phyloP scores from a whole-genome alignment of 768 basidiomycete genomes.

The Termitomyces sp. region DNA sequence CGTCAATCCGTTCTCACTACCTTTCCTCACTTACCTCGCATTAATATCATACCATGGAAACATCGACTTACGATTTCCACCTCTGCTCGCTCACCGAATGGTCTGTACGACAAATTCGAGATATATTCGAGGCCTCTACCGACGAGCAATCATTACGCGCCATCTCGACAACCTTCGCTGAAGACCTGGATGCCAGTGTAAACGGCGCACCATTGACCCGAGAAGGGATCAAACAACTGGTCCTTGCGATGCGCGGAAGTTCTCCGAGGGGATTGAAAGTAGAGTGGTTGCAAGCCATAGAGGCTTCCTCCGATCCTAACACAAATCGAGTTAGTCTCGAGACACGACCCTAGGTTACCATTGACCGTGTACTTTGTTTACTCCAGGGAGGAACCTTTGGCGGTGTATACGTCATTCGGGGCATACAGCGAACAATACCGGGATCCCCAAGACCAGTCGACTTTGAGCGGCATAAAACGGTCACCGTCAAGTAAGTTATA shows the following conservation, averaged over 20 bases:
- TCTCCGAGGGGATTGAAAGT: constrained; percentile 36
- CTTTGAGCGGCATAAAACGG: constrained; percentile 45
- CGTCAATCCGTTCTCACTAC: not conserved
- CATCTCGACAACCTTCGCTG: constrained; percentile 40
- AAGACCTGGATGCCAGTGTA: constrained; percentile 29
- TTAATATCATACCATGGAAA: constrained; percentile 9
- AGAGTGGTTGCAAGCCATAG: constrained; percentile 43
- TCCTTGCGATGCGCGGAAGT: constrained; percentile 34
- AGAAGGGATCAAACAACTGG: constrained; percentile 33
- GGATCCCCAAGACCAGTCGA: constrained; percentile 26
- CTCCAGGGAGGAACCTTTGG: constrained; percentile 42
- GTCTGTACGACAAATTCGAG: constrained; percentile 43
- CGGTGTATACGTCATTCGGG: constrained; percentile 45
- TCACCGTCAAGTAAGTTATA: constrained; percentile 40
- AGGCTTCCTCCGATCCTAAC: constrained; percentile 31
- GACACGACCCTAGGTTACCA: not conserved
- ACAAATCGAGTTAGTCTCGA: constrained; percentile 34
- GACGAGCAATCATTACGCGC: constrained; percentile 36
- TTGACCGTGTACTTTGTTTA: not conserved
- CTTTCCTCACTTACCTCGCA: not conserved
- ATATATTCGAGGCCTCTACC: constrained; percentile 44
- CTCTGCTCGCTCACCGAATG: constrained; percentile 41
- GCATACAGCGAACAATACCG: constrained; percentile 34
- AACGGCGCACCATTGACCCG: constrained; percentile 38
- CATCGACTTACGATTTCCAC: constrained; percentile 8